phyloP scores from a whole-genome alignment of 2,329 filamentous ascomycete species.

The Zalaria obscura region DNA sequence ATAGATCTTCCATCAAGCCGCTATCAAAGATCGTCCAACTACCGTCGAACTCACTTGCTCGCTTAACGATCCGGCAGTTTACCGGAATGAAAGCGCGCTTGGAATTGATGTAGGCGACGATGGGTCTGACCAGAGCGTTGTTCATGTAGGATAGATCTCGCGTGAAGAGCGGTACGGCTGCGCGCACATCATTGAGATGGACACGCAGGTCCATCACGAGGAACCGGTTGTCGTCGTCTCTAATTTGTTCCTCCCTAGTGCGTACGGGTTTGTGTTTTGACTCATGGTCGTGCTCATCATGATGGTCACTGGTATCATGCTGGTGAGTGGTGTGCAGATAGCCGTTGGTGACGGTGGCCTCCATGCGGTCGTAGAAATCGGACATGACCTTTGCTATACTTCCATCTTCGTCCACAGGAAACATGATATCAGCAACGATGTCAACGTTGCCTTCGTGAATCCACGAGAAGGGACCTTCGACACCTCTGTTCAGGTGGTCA shows the following conservation, averaged over 20 bases:
- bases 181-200: conserved; percentile 87
- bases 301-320: conserved; percentile 12
- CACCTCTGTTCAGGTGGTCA: conserved; percentile 86
- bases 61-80: conserved; percentile 86
- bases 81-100: conserved; percentile 92
- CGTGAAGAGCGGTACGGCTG: conserved; percentile 84
- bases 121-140: conserved; percentile 85
- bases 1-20: conserved; percentile 84
- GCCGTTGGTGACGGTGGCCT: conserved; percentile 76
- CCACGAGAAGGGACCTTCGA: conserved; percentile 91
- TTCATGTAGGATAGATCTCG: conserved; percentile 89
- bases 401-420: conserved; percentile 76
- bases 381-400: conserved; percentile 87
- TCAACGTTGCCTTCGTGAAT: conserved; percentile 96
- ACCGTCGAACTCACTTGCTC: conserved; percentile 77
- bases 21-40: conserved; percentile 92
- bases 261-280: neutral
- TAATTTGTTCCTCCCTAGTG: neutral
- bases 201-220: conserved; percentile 91
- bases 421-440: conserved; percentile 89
- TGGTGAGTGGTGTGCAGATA: conserved; percentile 27
- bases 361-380: conserved; percentile 93
- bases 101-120: conserved; percentile 96
- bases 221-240: conserved; percentile 54
- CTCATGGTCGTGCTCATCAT: conserved; percentile 5